Evolutionary conservation across 352 stramenopile species (phyloP).

Genomic region (Hyaloperonospora brassicae): DNA sequence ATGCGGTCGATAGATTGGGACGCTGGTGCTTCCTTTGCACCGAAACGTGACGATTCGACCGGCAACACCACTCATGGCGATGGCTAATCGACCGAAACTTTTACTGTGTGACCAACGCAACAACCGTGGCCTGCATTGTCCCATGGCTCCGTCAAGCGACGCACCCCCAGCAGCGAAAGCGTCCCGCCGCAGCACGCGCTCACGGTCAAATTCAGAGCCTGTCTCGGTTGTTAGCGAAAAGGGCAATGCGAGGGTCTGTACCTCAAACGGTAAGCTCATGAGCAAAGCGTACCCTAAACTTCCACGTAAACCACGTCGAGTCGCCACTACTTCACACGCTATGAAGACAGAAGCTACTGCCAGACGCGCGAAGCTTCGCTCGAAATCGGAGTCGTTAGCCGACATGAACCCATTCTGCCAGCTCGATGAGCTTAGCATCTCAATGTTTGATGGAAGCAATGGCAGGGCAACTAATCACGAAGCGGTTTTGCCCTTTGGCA

Average conservation of each 20-base stretch:
- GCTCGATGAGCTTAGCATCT: conserved; percentile 24
- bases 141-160: no score
- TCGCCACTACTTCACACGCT: conserved; percentile 25
- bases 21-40: conserved; percentile 44
- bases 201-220: conserved; percentile 73
- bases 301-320: conserved; percentile 28
- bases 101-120: conserved; percentile 8
- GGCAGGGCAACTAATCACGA: conserved; percentile 19
- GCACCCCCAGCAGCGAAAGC: conserved; percentile 20
- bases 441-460: conserved; percentile 32
- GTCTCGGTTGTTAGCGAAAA: conserved; percentile 17
- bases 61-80: conserved; percentile 27
- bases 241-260: neutral
- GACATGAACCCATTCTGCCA: conserved; percentile 25
- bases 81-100: conserved; percentile 9
- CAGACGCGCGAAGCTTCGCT: conserved; percentile 40
- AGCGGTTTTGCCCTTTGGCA: conserved; percentile 19
- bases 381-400: conserved; percentile 54
- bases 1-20: conserved; percentile 20
- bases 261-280: neutral
- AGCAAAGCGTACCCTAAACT: conserved; percentile 11
- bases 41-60: conserved; percentile 56
- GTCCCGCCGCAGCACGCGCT: conserved; percentile 35
- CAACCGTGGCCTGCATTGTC: neutral
- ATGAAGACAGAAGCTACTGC: conserved; percentile 15